phyloP scores from a whole-genome alignment of 176 grass and related monocot genomes.

The Dactylis glomerata region DNA sequence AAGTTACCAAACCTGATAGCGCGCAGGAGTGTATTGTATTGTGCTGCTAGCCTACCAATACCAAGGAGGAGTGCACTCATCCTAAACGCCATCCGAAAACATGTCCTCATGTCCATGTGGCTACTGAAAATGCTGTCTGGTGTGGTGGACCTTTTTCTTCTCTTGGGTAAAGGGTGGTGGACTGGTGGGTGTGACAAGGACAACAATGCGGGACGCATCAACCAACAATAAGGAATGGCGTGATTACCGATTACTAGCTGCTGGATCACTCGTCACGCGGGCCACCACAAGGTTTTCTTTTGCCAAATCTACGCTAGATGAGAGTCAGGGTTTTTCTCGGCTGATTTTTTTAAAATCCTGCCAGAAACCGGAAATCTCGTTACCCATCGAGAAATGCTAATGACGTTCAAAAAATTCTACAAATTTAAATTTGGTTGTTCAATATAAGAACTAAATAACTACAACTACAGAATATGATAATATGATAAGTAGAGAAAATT shows the following conservation, averaged over 20 bases:
- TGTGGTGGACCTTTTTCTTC: no score
- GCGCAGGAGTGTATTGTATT: not conserved
- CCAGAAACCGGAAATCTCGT: no score
- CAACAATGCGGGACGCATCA: not conserved
- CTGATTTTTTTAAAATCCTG: no score
- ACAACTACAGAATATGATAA: no score
- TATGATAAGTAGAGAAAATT: no score
- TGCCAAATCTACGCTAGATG: no score
- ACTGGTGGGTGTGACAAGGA: slow-evolving; percentile 24
- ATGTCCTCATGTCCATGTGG: slow-evolving; percentile 4
- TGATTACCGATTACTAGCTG: not conserved
- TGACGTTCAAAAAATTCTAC: no score
- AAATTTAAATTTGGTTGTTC: no score
- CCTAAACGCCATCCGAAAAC: not conserved
- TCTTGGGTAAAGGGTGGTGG: not conserved
- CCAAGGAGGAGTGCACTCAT: slow-evolving; percentile 7
- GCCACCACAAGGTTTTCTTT: not conserved
- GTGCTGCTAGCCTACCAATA: not conserved
- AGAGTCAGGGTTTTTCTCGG: no score
- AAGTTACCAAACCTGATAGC: slow-evolving; percentile 11
- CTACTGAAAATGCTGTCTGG: not conserved
- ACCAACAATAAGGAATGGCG: not conserved
- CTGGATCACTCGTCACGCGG: not conserved
- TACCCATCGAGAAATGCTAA: no score
- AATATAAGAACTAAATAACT: no score